These are phyloP conservation scores for Jaltomata sinuosa DNA, from an alignment of 257 asterid genomes.

Conservation along the genomic window DNA sequence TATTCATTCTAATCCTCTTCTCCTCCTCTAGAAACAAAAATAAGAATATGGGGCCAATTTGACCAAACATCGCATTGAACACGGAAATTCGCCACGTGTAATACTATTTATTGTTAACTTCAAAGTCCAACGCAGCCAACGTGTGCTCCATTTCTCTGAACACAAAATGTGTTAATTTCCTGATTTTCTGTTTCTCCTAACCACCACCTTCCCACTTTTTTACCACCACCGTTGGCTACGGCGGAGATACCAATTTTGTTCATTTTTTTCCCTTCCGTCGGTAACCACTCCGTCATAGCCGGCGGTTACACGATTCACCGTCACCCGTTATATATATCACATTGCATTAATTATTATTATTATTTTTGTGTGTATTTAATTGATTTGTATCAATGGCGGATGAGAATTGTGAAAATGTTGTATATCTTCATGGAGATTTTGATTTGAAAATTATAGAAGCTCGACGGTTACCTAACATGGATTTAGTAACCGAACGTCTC, in stretches of 20 bases:
- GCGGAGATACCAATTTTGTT: slow-evolving; percentile 1
- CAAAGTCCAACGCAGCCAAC: not conserved
- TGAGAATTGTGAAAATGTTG: slow-evolving; percentile 4
- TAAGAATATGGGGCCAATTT: not conserved
- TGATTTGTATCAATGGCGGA: slow-evolving; percentile 38
- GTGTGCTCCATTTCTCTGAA: not conserved
- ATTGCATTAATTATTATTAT: not conserved
- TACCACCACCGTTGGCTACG: slow-evolving; percentile 4
- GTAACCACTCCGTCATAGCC: not conserved
- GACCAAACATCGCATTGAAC: not conserved
- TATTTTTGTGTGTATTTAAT: not conserved
- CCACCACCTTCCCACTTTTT: not conserved
- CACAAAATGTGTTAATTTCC: not conserved
- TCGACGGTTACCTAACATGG: slow-evolving; percentile 85
- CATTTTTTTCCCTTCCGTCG: not conserved
- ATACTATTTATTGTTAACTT: not conserved
- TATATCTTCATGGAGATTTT: slow-evolving; percentile 79
- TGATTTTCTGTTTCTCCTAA: not conserved
- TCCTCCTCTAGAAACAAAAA: not conserved
- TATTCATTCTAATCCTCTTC: not conserved
- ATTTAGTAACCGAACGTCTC: slow-evolving; percentile 55
- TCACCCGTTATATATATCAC: not conserved
- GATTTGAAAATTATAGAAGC: slow-evolving; percentile 77
- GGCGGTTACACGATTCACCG: slow-evolving; percentile 5
- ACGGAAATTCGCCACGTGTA: not conserved